phyloP scores from a whole-genome alignment of 768 basidiomycete species.

The Boletus reticulatus region DNA sequence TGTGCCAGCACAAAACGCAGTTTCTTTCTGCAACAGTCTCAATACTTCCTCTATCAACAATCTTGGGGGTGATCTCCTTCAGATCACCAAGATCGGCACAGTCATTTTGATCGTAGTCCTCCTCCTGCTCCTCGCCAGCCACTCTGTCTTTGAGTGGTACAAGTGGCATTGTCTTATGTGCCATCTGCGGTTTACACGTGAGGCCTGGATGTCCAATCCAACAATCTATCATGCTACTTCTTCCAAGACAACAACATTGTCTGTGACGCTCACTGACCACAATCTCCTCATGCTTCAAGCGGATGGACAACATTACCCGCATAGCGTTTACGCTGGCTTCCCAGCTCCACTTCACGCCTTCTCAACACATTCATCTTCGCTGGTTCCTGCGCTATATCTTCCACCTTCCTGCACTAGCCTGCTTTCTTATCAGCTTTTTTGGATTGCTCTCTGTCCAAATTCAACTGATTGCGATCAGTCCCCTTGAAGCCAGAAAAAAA shows the following conservation, averaged over 20 bases:
- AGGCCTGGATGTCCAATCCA: conserved; percentile 76
- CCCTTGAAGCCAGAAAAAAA: conserved; percentile 68
- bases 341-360: conserved; percentile 52
- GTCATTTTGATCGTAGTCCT: conserved; percentile 70
- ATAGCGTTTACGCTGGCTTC: conserved; percentile 54
- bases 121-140: conserved; percentile 68
- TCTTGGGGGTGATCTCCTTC: conserved; percentile 74
- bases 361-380: conserved; percentile 65
- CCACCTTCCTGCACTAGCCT: conserved; percentile 86
- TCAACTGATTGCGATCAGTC: conserved; percentile 77
- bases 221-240: conserved; percentile 44
- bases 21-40: conserved; percentile 74
- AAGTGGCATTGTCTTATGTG: conserved; percentile 72
- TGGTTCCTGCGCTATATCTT: conserved; percentile 94
- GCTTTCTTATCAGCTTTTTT: conserved; percentile 90
- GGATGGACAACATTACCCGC: conserved; percentile 60
- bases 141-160: conserved; percentile 84
- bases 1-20: conserved; percentile 63
- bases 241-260: conserved; percentile 37
- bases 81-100: conserved; percentile 75
- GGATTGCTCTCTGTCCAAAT: conserved; percentile 84
- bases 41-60: conserved; percentile 87
- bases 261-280: conserved; percentile 64
- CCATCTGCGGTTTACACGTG: conserved; percentile 67
- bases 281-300: conserved; percentile 76